Conservation (phyloP, 2,329 filamentous ascomycete genomes). For the Ophioceras dolichostomum region DNA sequence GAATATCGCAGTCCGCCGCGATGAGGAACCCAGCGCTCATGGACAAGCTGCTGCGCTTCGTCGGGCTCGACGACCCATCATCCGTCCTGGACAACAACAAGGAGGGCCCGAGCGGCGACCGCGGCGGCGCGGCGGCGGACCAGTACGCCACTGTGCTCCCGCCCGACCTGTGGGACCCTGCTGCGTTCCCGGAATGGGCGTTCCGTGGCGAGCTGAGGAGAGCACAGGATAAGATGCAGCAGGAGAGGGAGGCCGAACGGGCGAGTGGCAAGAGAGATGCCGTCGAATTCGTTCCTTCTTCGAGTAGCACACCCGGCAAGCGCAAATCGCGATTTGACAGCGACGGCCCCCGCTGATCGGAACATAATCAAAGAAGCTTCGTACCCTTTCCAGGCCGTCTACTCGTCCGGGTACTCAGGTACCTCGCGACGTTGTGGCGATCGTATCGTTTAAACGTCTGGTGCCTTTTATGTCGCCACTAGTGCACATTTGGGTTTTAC, state of each 20-base stretch:
- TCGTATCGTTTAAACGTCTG: no score
- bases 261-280: conserved; percentile 21
- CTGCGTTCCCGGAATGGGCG: conserved; percentile 40
- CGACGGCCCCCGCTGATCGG: no score
- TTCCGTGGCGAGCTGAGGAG: conserved; percentile 36
- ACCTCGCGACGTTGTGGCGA: no score
- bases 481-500: no score
- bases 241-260: conserved; percentile 27
- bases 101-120: background rate
- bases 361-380: no score
- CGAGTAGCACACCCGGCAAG: no score
- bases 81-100: conserved; percentile 10
- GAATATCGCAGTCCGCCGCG: conserved; percentile 52
- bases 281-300: conserved; percentile 37
- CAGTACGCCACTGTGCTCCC: conserved; percentile 56
- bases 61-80: conserved; percentile 26
- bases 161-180: conserved; percentile 44
- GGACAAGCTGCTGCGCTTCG: conserved; percentile 62
- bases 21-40: conserved; percentile 61
- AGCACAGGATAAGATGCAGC: conserved; percentile 30
- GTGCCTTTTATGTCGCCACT: no score
- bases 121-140: conserved; percentile 16
- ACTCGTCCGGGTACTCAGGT: no score
- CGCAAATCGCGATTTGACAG: no score
- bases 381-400: no score